Evolutionary conservation across 495 filamentous ascomycete genomes (phyloP), one percentile per base, ranked within the genome.

Genomic region (Hypoxylon crocopeplum): DNA sequence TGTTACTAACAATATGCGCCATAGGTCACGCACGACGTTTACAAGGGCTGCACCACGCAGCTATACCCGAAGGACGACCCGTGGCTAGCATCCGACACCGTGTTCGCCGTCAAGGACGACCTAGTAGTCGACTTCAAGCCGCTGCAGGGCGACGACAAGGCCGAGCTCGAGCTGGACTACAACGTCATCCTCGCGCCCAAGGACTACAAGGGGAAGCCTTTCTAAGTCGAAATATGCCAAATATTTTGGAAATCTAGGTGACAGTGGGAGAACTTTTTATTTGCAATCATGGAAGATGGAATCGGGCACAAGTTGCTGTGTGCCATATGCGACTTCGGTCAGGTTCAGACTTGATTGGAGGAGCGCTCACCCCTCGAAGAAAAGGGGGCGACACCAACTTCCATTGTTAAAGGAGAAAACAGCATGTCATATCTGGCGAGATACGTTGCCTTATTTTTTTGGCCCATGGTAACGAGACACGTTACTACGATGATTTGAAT

Each of bases 71-170:
- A 83, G 66, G 78, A 83, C 34, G 87, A 88, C 71, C 78, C 82
- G 48, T 86, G 89, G 72, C 75, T 91, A 30, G 75, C 76, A 44
- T 82, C 88, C 53, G 89, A 93, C 75, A 83, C 85, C 16, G 88
- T 90, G 22, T 93, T 93, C 62, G 89, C 89, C 17, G 88, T 92
- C 47, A 93, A 93, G 78, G 86, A 90, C 65, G 86, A 86, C 22
- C 69, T 92, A 40, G 71, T 91, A 15, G 86, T 91, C 50, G 85
- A 90, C 60, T 93, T 93, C 71, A 74, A 84, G 58, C 82, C 83
- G 19, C 77, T 82, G 27, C 58, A 85, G 70, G 82, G 78, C 36
- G 86, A 92, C 52, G 70, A 61, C 60, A 79, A 86, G 69, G 90
- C 89, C 40, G 72, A 76, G 7, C 79, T 90, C 62, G 89, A 93